These are phyloP conservation scores for Exophiala phaeomuriformis DNA, from an alignment of 2,329 filamentous ascomycete genomes.

Conservation along the genomic window DNA sequence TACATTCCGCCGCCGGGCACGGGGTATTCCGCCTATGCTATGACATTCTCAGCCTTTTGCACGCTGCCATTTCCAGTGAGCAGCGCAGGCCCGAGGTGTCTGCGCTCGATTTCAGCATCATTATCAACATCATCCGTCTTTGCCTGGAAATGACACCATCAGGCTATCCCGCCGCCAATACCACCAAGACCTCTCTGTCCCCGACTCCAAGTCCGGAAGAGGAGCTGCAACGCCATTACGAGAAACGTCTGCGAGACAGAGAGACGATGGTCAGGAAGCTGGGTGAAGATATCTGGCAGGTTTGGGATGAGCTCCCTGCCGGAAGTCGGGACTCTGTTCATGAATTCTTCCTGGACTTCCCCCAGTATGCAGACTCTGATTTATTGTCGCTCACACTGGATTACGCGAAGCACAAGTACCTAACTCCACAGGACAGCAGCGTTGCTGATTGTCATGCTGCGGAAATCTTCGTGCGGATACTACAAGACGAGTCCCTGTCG, in stretches of 20 bases:
- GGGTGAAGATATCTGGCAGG: slow-evolving; percentile 8
- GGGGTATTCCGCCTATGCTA: slow-evolving; percentile 20
- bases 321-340: slow-evolving; percentile 3
- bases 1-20: slow-evolving; percentile 17
- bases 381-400: slow-evolving; percentile 8
- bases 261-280: slow-evolving; percentile 12
- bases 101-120: slow-evolving; percentile 9
- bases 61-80: slow-evolving; percentile 10
- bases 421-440: slow-evolving; percentile 3
- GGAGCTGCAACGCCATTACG: slow-evolving; percentile 12
- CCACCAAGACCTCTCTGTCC: background rate
- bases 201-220: slow-evolving; percentile 8
- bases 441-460: slow-evolving; percentile 11
- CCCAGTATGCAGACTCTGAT: slow-evolving; percentile 11
- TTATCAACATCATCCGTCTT: slow-evolving; percentile 12
- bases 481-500: slow-evolving; percentile 11
- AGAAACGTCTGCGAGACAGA: slow-evolving; percentile 15
- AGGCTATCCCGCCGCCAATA: background rate
- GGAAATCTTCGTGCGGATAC: slow-evolving; percentile 11
- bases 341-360: slow-evolving; percentile 15
- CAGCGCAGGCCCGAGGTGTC: slow-evolving; percentile 6
- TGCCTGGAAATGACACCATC: slow-evolving; percentile 15
- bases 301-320: slow-evolving; percentile 10
- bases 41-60: slow-evolving; percentile 20
- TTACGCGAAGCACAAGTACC: slow-evolving; percentile 11